Percentiles rank a stretch among this genome's conserved stretches.
These are phyloP conservation scores for Trichoderma harzianum DNA, from an alignment of 2,329 filamentous ascomycete genomes.

Conservation along the genomic window DNA sequence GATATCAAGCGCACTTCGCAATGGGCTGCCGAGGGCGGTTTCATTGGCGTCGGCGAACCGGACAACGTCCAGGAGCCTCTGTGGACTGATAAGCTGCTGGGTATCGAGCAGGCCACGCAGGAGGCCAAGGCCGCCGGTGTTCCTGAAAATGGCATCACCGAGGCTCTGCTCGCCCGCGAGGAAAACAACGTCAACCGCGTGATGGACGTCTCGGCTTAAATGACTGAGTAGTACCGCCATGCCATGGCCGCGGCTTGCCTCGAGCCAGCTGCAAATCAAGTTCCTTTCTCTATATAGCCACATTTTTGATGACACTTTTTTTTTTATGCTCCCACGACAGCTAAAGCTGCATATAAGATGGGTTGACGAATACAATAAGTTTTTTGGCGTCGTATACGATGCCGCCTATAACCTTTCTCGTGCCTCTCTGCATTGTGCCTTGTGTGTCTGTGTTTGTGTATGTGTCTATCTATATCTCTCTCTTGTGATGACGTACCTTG, in stretches of 20 bases:
- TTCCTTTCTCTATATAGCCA: conserved; percentile 1
- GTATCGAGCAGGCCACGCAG: conserved; percentile 62
- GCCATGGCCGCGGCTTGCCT: not conserved
- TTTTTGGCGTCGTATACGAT: not conserved
- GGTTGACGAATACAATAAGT: conserved; percentile 2
- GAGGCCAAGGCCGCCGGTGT: conserved; percentile 53
- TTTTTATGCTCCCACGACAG: not conserved
- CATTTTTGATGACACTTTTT: conserved; percentile 2
- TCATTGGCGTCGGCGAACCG: conserved; percentile 85
- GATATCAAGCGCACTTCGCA: conserved; percentile 89
- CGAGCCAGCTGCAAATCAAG: conserved; percentile 4
- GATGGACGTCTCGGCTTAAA: conserved; percentile 29
- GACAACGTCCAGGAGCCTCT: conserved; percentile 65
- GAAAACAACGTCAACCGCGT: conserved; percentile 31
- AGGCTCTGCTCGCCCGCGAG: conserved; percentile 58
- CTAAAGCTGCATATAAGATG: not conserved
- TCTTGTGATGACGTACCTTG: not conserved
- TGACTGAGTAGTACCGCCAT: not conserved
- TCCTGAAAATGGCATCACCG: conserved; percentile 45
- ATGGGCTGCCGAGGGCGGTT: conserved; percentile 87
- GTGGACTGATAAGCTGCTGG: conserved; percentile 88
- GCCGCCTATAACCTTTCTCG: not conserved
- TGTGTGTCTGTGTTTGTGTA: too few relatives aligned
- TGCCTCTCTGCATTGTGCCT: not conserved
- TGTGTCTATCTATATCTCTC: too few relatives aligned